Evolutionary conservation across 352 stramenopile species (phyloP).

Genomic region (Globisporangium cederbergense): DNA sequence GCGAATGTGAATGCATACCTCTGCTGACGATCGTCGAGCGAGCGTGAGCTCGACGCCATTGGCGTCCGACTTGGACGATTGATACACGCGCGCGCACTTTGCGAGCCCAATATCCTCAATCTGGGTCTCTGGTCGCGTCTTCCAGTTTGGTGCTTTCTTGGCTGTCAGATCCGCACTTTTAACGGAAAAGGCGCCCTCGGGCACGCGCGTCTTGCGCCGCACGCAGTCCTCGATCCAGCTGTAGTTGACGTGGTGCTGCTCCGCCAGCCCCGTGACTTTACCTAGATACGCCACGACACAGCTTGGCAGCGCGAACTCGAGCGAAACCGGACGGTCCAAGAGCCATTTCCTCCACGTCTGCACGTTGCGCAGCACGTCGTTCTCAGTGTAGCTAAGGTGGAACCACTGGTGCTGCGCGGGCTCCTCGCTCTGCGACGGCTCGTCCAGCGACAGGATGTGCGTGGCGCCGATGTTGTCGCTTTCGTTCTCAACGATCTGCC

Average conservation of each 20-base stretch:
- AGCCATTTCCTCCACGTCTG: slow-evolving; percentile 48
- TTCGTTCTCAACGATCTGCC: slow-evolving; percentile 62
- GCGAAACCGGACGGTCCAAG: slow-evolving; percentile 21
- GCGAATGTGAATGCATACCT: slow-evolving; percentile 23
- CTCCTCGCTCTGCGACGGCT: slow-evolving; percentile 23
- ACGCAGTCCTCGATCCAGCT: slow-evolving; percentile 84
- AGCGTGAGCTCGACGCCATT: slow-evolving; percentile 43
- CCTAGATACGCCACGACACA: slow-evolving; percentile 59
- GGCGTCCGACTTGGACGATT: slow-evolving; percentile 28
- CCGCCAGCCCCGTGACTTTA: slow-evolving; percentile 38
- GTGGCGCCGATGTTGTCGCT: slow-evolving; percentile 48
- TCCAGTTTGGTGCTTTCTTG: slow-evolving; percentile 35
- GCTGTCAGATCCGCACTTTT: neutral
- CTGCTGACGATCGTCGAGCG: slow-evolving; percentile 39
- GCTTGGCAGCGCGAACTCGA: slow-evolving; percentile 50
- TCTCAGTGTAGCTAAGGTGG: slow-evolving; percentile 42
- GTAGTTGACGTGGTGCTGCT: slow-evolving; percentile 68
- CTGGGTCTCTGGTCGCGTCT: slow-evolving; percentile 41
- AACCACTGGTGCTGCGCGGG: slow-evolving; percentile 39
- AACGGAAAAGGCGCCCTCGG: slow-evolving; percentile 47
- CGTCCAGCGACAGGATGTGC: slow-evolving; percentile 70
- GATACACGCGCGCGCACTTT: slow-evolving; percentile 45
- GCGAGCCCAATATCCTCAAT: slow-evolving; percentile 45
- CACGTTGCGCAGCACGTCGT: slow-evolving; percentile 33
- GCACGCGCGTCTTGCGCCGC: slow-evolving; percentile 40